Base-by-base conservation (phyloP, 2,329 filamentous ascomycete species). In the Beauveria rudraprayagi region DNA sequence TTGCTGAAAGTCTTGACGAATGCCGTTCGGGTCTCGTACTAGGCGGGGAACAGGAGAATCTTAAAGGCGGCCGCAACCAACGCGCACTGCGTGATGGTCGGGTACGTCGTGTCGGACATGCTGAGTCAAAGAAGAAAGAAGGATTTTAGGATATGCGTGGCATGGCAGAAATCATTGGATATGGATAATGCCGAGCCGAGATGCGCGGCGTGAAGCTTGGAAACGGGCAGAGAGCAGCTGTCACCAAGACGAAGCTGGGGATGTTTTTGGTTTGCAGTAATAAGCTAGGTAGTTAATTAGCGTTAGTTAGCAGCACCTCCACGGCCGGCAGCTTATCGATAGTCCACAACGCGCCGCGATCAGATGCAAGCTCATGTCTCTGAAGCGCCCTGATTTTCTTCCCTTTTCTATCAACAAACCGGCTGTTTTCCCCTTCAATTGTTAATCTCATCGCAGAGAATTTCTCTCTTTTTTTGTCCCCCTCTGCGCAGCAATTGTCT, bases 21-120 rank as follows among this genome's bases (percentile, higher is more conserved):
- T 37, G 11, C 34, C 34, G 34, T 16, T 5, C 14, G 34, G 34
- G 34, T 37, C 47, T 84, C 90, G 72, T 82, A 96, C 92, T 97
- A 97, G 67, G 93, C 90, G 34, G 93, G 93, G 75, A 96, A 94
- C 61, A 97, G 82, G 63, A 97, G 85, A 64, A 97, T 80, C 78
- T 97, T 97, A 74, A 97, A 85, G 40, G 92, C 91, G 26, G 90
- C 88, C 61, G 92, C 89, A 66, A 95, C 87, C 67, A 96, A 77
- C 67, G 91, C 91, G 80, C 89, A 92, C 78, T 97, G 92, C 73
- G 85, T 79, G 74, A 97, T 82, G n/a, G 92, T 90, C 61, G 94
- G 94, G 73, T 92, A 92, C 60, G 86, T 76, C 65, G 61, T 52
- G 41, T 93, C 90, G 70, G 86, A 81, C 91, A 96, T 96, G 70